phyloP scores from a whole-genome alignment of 257 asterid genomes.

The Nicotiana sylvestris region DNA sequence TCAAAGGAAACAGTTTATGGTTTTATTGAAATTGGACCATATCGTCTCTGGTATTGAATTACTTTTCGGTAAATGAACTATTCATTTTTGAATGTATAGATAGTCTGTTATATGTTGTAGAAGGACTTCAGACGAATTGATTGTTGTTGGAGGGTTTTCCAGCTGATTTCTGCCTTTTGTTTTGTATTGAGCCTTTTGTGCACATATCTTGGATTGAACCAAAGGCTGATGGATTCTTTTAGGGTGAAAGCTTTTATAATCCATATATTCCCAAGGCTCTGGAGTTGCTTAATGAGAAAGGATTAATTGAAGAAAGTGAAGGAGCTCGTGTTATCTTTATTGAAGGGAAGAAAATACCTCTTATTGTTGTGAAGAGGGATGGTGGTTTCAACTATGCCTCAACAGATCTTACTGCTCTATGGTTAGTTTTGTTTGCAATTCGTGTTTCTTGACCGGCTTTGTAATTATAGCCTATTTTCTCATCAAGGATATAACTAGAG shows the following conservation, averaged over 20 bases:
- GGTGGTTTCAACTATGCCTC: conserved; percentile 97
- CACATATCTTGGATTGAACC: neutral
- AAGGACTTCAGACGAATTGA: neutral
- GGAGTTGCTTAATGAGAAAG: conserved; percentile 50
- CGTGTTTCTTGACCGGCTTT: neutral
- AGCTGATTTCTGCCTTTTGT: neutral
- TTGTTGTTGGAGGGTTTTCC: neutral
- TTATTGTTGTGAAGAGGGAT: conserved; percentile 88
- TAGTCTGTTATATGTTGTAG: neutral
- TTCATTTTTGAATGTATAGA: neutral
- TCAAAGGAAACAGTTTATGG: neutral
- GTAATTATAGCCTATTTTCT: neutral
- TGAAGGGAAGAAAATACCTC: conserved; percentile 71
- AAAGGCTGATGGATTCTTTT: neutral
- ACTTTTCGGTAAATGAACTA: neutral
- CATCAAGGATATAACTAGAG: neutral
- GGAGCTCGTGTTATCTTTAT: conserved; percentile 95
- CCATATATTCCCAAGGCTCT: conserved; percentile 68
- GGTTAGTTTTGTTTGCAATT: conserved; percentile 43
- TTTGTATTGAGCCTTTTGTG: neutral
- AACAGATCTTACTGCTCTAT: conserved; percentile 86
- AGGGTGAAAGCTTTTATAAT: conserved; percentile 98
- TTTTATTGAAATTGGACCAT: neutral
- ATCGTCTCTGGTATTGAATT: neutral
- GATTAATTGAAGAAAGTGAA: conserved; percentile 79